Evolutionary conservation across 306 rosid species (phyloP), one percentile per base, ranked within the genome.

Genomic region (apple (Malus domestica)): DNA sequence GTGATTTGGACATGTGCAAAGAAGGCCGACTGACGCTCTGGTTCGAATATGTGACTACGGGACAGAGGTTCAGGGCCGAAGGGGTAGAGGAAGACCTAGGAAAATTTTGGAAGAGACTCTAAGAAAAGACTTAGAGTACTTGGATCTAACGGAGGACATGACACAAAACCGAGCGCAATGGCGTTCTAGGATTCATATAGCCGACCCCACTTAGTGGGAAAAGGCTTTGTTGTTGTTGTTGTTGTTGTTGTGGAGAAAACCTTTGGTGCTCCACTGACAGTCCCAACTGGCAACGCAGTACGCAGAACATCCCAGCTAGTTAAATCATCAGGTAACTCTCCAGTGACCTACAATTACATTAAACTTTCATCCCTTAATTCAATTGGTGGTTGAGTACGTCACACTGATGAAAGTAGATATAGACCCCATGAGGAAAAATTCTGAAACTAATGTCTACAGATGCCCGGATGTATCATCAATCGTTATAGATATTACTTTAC

Each of bases 211-310:
- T 23, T 23, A 23, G 23, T 23, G 23, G 23, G 23, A 23, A 23
- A 23, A 23, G 0, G 23, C 23, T 23, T n/a, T n/a, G n/a, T 23
- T 23, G 23, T 23, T 23, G 23, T 23, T 23, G 23, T 23, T 23
- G 23, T 23, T 23, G 23, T 23, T 23, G 23, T 23, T 23, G 23
- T 23, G 25, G 25, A 23, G 25, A 25, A 25, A 25, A 90, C 96
- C 99, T 95, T 95, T 1, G 99, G 99, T 35, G 99, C 99, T 81
- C 99, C 99, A 13, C 99, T 96, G 71, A 96, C 99, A 40, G 99
- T 96, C 74, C 99, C 99, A 74, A 96, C 97, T 3, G 99, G 99
- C 80, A 95, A 82, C 15, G 97, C 97, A 19, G 90, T 83, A 18
- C 93, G 97, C 83, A 92, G 82, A 67, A 82, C 99, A 86, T 96